Conservation (phyloP, 2,329 filamentous ascomycete genomes). For the Pseudogymnoascus sp. region DNA sequence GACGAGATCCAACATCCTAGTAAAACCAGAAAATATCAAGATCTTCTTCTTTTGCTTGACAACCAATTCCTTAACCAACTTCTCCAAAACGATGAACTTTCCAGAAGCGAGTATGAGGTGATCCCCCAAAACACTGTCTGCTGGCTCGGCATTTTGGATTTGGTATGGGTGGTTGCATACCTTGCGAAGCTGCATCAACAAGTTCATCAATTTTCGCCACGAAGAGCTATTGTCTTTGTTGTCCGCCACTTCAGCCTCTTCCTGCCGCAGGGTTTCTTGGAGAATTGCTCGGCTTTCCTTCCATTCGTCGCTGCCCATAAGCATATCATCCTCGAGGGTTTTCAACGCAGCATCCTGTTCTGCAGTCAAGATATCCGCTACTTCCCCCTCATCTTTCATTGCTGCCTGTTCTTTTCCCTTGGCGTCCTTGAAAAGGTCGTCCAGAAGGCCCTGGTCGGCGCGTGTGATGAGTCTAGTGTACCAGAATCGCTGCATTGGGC, state of each 20-base stretch:
- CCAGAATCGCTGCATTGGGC: conserved; percentile 51
- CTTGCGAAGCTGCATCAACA: conserved; percentile 88
- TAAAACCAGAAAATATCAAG: conserved; percentile 94
- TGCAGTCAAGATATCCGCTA: conserved; percentile 32
- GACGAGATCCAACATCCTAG: conserved; percentile 78
- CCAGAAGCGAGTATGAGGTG: conserved; percentile 85
- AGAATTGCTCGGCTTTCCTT: conserved; percentile 39
- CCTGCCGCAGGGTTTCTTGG: conserved; percentile 33
- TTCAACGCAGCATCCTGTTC: conserved; percentile 29
- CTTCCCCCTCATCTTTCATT: conserved; percentile 18
- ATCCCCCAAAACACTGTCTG: conserved; percentile 58
- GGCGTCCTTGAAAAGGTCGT: conserved; percentile 44
- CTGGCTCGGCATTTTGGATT: conserved; percentile 24
- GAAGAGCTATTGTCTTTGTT: conserved; percentile 26
- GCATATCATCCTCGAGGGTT: conserved; percentile 26
- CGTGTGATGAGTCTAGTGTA: conserved; percentile 51
- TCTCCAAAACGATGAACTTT: conserved; percentile 75
- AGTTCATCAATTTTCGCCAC: conserved; percentile 68
- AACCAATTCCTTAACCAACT: conserved; percentile 76
- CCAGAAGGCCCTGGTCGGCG: conserved; percentile 42
- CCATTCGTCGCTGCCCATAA: conserved; percentile 36
- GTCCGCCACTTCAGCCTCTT: conserved; percentile 16
- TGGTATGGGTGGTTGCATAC: conserved; percentile 80
- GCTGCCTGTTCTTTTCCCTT: conserved; percentile 37
- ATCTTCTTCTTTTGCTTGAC: conserved; percentile 60